Conservation (phyloP, 495 filamentous ascomycete genomes). For the Aspergillus kassunensis region DNA sequence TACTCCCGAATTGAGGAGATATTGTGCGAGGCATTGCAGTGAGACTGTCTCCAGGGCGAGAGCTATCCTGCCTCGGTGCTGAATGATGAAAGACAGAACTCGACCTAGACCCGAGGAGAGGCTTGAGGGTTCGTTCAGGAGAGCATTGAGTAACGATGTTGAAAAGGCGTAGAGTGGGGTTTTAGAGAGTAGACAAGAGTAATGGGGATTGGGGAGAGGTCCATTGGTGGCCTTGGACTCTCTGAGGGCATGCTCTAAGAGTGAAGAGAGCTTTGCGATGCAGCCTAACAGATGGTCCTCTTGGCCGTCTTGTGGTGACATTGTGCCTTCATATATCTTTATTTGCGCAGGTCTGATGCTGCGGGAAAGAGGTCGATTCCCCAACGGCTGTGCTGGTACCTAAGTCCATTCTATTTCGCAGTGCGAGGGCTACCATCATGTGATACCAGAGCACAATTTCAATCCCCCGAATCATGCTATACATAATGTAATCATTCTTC, state of each 20-base stretch:
- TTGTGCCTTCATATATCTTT: not conserved
- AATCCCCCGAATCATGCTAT: not conserved
- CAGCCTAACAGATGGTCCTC: not conserved
- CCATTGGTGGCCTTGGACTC: not conserved
- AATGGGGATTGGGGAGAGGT: not conserved
- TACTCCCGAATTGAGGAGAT: conserved; percentile 6
- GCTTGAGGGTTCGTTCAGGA: not conserved
- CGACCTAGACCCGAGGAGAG: not conserved
- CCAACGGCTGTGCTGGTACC: no score
- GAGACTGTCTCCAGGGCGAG: conserved; percentile 2
- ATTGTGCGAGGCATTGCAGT: conserved; percentile 7
- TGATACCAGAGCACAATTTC: not conserved
- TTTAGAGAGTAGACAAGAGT: conserved; percentile 1
- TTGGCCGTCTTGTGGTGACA: not conserved
- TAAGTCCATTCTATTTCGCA: no score
- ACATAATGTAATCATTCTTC: no score
- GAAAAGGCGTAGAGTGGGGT: conserved; percentile 6
- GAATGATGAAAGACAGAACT: not conserved
- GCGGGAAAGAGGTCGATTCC: no score
- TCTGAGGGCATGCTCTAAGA: conserved; percentile 1
- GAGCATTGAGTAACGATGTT: not conserved
- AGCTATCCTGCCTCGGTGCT: not conserved
- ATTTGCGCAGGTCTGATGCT: not conserved
- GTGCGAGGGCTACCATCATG: conserved; percentile 7
- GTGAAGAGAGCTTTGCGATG: conserved; percentile 7